Evolutionary conservation across 805 yeast species (phyloP).

Genomic region (Candida krabiensis): DNA sequence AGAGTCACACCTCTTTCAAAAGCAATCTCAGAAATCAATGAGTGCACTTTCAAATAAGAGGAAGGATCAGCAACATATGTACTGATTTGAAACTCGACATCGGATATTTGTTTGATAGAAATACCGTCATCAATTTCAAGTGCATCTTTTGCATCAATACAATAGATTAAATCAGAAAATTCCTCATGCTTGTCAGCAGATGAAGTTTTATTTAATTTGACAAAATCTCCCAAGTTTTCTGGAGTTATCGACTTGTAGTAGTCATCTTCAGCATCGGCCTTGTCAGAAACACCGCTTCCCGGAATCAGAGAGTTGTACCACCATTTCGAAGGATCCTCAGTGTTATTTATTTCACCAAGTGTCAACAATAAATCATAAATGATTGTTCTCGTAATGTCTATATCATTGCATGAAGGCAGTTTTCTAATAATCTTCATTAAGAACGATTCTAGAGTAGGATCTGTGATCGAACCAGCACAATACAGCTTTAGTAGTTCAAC

Average conservation of each 20-base stretch:
- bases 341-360: slow-evolving; percentile 27
- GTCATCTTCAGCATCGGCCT: slow-evolving; percentile 43
- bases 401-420: slow-evolving; percentile 29
- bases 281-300: slow-evolving; percentile 38
- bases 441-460: slow-evolving; percentile 49
- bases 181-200: slow-evolving; percentile 34
- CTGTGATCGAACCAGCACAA: slow-evolving; percentile 51
- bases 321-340: slow-evolving; percentile 54
- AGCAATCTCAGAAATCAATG: slow-evolving; percentile 52
- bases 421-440: slow-evolving; percentile 40
- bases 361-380: slow-evolving; percentile 51
- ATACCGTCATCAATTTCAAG: slow-evolving; percentile 95
- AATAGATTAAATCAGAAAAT: slow-evolving; percentile 56
- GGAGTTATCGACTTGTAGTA: slow-evolving; percentile 36
- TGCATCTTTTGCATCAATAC: slow-evolving; percentile 80
- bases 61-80: slow-evolving; percentile 89
- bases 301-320: slow-evolving; percentile 48
- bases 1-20: slow-evolving; percentile 61
- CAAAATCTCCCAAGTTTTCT: slow-evolving; percentile 16
- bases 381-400: slow-evolving; percentile 51
- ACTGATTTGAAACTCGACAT: slow-evolving; percentile 44
- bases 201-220: slow-evolving; percentile 20
- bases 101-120: slow-evolving; percentile 43
- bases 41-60: slow-evolving; percentile 49
- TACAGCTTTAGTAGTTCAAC: slow-evolving; percentile 52